Evolutionary conservation across 768 basidiomycete genomes (phyloP), one percentile per base, ranked within the genome.

Genomic region (Nevesoporus exiguus): DNA sequence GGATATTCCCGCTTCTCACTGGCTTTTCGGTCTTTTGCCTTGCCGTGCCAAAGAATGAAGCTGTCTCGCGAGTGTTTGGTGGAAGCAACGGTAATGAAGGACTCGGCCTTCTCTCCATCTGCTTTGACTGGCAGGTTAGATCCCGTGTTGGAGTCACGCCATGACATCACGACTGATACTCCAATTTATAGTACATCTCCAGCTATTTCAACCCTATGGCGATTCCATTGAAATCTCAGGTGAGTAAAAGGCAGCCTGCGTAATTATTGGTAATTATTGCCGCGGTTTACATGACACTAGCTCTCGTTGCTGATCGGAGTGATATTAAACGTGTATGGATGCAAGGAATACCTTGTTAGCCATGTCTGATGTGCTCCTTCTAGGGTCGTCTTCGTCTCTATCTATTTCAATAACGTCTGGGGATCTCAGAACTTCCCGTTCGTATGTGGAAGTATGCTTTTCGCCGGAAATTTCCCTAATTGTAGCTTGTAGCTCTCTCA

Each of bases 31-130:
- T 85, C 21, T 73, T 85, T 61, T 88, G 86, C 57, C 74, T 87
- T 39, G 76, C 83, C 1, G 73, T 76, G 44, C 76, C 74, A 40
- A 67, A 82, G 17, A 80, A 73, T 48, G 60, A 79, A 0, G 73
- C 74, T 66, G 73, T 84, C 54, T 78, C 81, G 0, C 74, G 78
- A 25, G 70, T 84, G 29, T 84, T 85, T 60, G 84, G 84, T 48
- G 84, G 84, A 37, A 80, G 77, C 36, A 77, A 80, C 30, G 83
- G 76, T 51, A 84, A 86, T 51, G 83, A 85, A 65, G 83, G 84
- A 7, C 75, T 85, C 39, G 84, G 83, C 11, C 67, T 80, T 48
- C 77, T 86, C 41, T 76, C 83, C 2, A 63, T 85, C 37, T 83
- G 74, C 57, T 69, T 86, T 14, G 84, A 86, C 61, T 86, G 84